phyloP scores from a whole-genome alignment of 164 flowering plant genomes.

The Vitis rotundifolia region DNA sequence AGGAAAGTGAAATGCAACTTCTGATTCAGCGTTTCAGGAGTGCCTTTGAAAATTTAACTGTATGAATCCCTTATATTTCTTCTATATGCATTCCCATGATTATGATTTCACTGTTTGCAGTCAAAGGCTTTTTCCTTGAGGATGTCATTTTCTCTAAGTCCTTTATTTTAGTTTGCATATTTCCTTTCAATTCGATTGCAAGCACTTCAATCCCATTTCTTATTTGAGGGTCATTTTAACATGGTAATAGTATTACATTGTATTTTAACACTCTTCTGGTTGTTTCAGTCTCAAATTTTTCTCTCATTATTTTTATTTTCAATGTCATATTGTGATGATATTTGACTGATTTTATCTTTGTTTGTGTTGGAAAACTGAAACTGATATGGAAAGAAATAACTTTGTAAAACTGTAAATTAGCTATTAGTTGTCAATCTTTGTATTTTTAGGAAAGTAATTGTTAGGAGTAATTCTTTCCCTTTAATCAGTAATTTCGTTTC shows the following conservation, averaged over 20 bases:
- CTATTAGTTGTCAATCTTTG: too few relatives aligned
- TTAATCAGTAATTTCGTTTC: too few relatives aligned
- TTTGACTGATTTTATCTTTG: too few relatives aligned
- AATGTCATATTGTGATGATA: too few relatives aligned
- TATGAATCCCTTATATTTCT: slow-evolving; percentile 30
- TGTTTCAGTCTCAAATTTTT: too few relatives aligned
- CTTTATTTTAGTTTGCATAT: background rate
- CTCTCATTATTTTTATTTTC: too few relatives aligned
- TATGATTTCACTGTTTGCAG: slow-evolving; percentile 8
- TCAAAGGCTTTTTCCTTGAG: background rate
- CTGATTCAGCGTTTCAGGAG: slow-evolving; percentile 80
- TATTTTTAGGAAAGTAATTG: too few relatives aligned
- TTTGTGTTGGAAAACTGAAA: too few relatives aligned
- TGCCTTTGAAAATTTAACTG: slow-evolving; percentile 89
- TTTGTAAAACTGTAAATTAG: too few relatives aligned
- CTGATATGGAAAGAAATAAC: too few relatives aligned
- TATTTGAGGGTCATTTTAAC: background rate
- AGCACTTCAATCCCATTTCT: background rate
- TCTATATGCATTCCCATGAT: slow-evolving; percentile 1
- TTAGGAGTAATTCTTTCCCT: too few relatives aligned
- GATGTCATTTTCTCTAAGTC: background rate
- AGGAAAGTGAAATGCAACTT: slow-evolving; percentile 85
- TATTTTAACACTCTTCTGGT: too few relatives aligned
- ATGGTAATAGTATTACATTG: background rate
- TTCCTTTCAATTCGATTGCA: background rate